Conservation (phyloP, 768 basidiomycete genomes). For the Dacryopinax spathularia region DNA sequence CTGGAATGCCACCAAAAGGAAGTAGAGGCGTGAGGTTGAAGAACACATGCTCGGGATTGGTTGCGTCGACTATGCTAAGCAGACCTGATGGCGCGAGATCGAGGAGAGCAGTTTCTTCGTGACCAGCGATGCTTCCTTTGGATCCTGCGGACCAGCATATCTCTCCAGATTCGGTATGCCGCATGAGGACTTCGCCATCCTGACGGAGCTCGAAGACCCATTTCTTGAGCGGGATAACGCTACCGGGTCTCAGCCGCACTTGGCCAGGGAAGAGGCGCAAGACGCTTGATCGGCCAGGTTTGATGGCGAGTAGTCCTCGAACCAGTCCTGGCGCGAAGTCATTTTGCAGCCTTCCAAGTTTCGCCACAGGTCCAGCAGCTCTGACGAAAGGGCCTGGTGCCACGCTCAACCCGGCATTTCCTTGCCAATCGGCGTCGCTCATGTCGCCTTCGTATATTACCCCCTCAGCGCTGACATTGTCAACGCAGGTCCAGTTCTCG, state of each 20-base stretch:
- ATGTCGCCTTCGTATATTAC: constrained; percentile 14
- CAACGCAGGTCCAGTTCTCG: constrained; percentile 15
- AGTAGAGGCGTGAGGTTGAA: constrained; percentile 13
- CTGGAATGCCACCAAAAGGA: neutral
- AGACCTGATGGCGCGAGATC: neutral
- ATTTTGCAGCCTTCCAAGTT: neutral
- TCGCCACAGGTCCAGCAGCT: constrained; percentile 4
- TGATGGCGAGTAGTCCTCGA: constrained; percentile 11
- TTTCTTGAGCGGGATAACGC: constrained; percentile 7
- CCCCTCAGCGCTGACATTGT: constrained; percentile 11
- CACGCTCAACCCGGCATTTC: constrained; percentile 7
- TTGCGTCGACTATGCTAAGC: constrained; percentile 7
- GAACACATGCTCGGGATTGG: neutral
- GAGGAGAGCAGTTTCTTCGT: neutral
- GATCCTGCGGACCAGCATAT: neutral
- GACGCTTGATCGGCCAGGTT: constrained; percentile 12
- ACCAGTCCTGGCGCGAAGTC: constrained; percentile 8
- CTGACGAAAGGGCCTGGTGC: constrained; percentile 16
- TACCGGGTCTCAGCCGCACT: constrained; percentile 7
- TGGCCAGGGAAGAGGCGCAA: constrained; percentile 13
- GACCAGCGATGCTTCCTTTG: neutral
- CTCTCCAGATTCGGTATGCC: neutral
- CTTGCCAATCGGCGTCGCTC: constrained; percentile 6
- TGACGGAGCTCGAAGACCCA: constrained; percentile 8
- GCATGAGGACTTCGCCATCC: neutral